Percentiles rank a stretch among this genome's conserved stretches.
Evolutionary conservation across 75 land plant genomes (phyloP).

Genomic region (Selaginella moellendorffii): DNA sequence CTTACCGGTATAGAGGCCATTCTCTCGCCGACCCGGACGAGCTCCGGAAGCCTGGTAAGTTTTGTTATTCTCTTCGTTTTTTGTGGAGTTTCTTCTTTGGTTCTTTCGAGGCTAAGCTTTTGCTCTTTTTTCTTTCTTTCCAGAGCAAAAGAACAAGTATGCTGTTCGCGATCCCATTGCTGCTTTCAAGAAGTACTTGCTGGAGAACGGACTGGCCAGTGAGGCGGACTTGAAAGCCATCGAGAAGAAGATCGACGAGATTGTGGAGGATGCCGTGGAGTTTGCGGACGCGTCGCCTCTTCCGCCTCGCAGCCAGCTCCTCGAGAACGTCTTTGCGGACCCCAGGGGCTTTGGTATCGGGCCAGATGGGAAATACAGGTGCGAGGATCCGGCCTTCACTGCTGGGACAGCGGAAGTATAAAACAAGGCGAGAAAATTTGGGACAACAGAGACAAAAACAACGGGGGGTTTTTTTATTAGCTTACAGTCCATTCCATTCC

Average conservation of each 20-base stretch:
- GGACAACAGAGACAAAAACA: no score
- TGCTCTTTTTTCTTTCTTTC: neutral
- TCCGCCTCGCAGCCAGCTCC: conserved; percentile 75
- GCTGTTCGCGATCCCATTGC: conserved; percentile 82
- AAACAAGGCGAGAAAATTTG: no score
- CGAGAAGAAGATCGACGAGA: conserved; percentile 79
- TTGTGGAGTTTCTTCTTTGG: neutral
- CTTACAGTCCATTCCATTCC: no score
- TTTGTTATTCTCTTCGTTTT: conserved; percentile 3
- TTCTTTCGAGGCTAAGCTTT: no score
- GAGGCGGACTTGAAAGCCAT: conserved; percentile 78
- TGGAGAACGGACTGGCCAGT: conserved; percentile 62
- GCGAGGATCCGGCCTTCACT: conserved; percentile 90
- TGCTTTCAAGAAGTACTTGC: conserved; percentile 64
- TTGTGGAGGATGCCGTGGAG: conserved; percentile 89
- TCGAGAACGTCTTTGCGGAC: conserved; percentile 96
- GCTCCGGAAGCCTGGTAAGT: conserved; percentile 76
- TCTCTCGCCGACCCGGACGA: conserved; percentile 98
- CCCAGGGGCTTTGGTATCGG: conserved; percentile 98
- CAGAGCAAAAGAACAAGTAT: conserved; percentile 93
- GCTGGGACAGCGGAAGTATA: conserved; percentile 90
- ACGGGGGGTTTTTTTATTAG: no score
- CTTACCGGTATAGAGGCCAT: conserved; percentile 92
- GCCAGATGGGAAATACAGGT: conserved; percentile 91
- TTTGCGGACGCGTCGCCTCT: conserved; percentile 90